Evolutionary conservation across 2,329 filamentous ascomycete species (phyloP), one percentile per base, ranked within the genome.

Genomic region (Byssoonygena ceratinophila): DNA sequence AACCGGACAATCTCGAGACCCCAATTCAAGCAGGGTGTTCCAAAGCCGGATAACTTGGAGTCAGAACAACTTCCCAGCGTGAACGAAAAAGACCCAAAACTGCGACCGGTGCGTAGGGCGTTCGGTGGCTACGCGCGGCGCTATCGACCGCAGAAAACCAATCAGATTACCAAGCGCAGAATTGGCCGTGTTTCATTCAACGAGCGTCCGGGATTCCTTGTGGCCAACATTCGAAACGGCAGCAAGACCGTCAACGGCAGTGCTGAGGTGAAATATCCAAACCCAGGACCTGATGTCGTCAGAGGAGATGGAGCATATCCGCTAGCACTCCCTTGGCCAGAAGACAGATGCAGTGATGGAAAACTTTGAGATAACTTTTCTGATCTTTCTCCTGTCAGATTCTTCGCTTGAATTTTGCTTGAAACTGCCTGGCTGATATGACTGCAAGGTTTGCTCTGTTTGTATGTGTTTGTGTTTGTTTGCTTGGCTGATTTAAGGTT

Each of bases 251-350:
- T 64, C 6, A 59, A 59, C 27, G 63, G 61, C 5, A 63, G 63
- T 9, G 66, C 65, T 12, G 73, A 76, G 59, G 61, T 75, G 11
- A 66, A 69, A 55, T 74, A 65, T 59, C 69, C 70, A 4, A 57
- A 68, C 31, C 70, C 71, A 1, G 71, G 71, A 2, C 68, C 69
- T 37, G 68, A 73, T 49, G 67, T 75, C 14, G 65, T 72, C 2
- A 48, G 60, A 16, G 72, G 72, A 7, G 71, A 74, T 59, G 71
- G 69, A 20, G 66, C 64, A 49, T 75, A 74, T 58, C 60, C 66
- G n/a, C 63, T 76, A 23, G 63, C 66, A 52, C 55, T 66, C 27
- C 47, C 47, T 8, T 23, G 16, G 39, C 47, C 47, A 11, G 39
- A 9, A 22, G 39, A 51, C 2, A 51, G 20, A 43, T 51, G 47